A percentile compares a stretch with the other conserved stretches of the same genome.
phyloP scores from a whole-genome alignment of 805 yeast species.

The Kuraishia hungarica region DNA sequence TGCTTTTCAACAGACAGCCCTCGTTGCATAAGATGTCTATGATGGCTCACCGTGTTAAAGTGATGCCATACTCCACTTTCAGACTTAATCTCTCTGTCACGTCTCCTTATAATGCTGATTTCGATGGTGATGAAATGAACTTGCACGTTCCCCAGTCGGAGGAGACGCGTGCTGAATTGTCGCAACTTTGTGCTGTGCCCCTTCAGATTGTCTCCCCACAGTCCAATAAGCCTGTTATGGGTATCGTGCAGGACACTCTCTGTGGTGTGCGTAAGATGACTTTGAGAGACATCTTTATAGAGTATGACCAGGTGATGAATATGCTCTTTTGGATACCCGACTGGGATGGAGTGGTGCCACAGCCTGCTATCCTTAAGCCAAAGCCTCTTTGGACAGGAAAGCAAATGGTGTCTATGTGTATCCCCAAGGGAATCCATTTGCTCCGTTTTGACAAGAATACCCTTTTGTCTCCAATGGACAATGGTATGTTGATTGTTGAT shows the following conservation, averaged over 20 bases:
- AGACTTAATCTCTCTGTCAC: slow-evolving; percentile 94
- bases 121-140: slow-evolving; percentile 99
- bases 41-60: slow-evolving; percentile 99
- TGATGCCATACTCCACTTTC: slow-evolving; percentile 98
- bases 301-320: slow-evolving; percentile 91
- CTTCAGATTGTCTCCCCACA: slow-evolving; percentile 97
- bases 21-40: slow-evolving; percentile 98
- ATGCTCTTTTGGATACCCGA: slow-evolving; percentile 96
- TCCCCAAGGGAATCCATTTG: slow-evolving; percentile 92
- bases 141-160: slow-evolving; percentile 98
- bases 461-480: slow-evolving; percentile 77
- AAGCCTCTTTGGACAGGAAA: slow-evolving; percentile 98
- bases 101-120: slow-evolving; percentile 99
- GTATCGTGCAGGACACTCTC: slow-evolving; percentile 97
- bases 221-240: slow-evolving; percentile 98
- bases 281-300: slow-evolving; percentile 79
- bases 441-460: slow-evolving; percentile 93
- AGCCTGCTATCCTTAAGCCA: slow-evolving; percentile 90
- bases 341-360: slow-evolving; percentile 98
- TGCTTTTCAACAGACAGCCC: slow-evolving; percentile 97
- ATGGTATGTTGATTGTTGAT: slow-evolving; percentile 91
- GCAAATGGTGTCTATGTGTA: slow-evolving; percentile 84
- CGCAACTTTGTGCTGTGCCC: slow-evolving; percentile 95
- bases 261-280: slow-evolving; percentile 98
- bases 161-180: slow-evolving; percentile 93